A percentile compares a stretch with the other conserved stretches of the same genome.
Evolutionary conservation across 2,329 filamentous ascomycete species (phyloP).

Genomic region (Cladophialophora chaetospira): DNA sequence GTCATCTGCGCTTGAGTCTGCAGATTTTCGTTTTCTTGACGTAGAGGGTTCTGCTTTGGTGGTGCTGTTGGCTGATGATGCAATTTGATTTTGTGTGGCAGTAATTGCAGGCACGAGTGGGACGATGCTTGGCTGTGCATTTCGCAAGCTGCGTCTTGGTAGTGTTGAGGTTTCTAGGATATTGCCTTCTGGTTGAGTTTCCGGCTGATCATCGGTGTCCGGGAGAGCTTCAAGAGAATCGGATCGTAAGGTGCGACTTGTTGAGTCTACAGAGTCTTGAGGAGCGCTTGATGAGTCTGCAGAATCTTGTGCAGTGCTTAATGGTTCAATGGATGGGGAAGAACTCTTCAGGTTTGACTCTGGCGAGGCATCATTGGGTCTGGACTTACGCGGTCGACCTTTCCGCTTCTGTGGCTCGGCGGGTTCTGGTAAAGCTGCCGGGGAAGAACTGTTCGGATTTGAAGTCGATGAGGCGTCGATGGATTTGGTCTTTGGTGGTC

Average conservation of each 20-base stretch:
- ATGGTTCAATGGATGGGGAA: neutral
- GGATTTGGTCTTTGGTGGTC: neutral
- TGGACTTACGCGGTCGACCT: neutral
- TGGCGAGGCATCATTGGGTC: neutral
- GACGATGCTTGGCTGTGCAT: neutral
- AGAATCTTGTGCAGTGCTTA: neutral
- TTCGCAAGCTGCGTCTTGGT: slow-evolving; percentile 2
- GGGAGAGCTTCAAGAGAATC: neutral
- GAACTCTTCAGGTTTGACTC: neutral
- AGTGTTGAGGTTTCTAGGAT: neutral
- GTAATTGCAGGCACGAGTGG: neutral
- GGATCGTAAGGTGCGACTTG: neutral
- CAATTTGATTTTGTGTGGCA: neutral
- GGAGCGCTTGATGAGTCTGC: neutral
- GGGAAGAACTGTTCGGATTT: neutral
- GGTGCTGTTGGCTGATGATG: neutral
- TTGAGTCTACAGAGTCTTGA: neutral
- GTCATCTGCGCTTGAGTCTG: neutral
- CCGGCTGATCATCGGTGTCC: neutral
- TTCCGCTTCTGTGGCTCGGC: neutral
- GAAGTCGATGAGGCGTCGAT: neutral
- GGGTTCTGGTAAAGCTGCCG: neutral
- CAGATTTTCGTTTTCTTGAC: neutral
- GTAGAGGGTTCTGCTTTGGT: neutral
- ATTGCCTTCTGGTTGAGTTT: neutral